Conservation (phyloP, 345 rosid genomes). For the Cardamine resedifolia region DNA sequence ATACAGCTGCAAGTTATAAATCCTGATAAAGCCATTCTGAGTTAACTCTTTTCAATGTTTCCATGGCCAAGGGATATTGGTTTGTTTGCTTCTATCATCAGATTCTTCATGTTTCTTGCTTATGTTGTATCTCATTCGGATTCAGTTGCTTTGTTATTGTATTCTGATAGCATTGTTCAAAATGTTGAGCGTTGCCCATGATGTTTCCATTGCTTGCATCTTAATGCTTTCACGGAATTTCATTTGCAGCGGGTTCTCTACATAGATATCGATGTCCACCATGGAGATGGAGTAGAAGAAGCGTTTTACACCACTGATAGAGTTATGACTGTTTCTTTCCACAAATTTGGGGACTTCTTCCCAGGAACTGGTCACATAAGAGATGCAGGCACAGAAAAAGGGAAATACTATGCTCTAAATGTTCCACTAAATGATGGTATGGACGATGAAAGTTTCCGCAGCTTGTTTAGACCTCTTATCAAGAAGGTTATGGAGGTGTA, state of each 20-base stretch:
- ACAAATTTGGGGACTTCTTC: slow-evolving; percentile 95
- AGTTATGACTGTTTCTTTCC: slow-evolving; percentile 99
- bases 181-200: neutral
- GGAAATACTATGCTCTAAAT: slow-evolving; percentile 90
- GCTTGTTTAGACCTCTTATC: slow-evolving; percentile 80
- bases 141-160: neutral
- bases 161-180: neutral
- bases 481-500: slow-evolving; percentile 94
- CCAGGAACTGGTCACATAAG: slow-evolving; percentile 94
- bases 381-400: slow-evolving; percentile 67
- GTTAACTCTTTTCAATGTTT: neutral
- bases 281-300: slow-evolving; percentile 99
- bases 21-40: neutral
- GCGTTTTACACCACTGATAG: slow-evolving; percentile 99
- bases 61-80: neutral
- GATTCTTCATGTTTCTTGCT: slow-evolving; percentile 21
- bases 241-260: slow-evolving; percentile 80
- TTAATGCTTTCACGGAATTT: slow-evolving; percentile 23
- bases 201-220: slow-evolving; percentile 4
- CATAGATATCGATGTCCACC: slow-evolving; percentile 96
- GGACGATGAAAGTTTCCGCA: slow-evolving; percentile 83
- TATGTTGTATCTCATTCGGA: neutral
- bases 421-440: slow-evolving; percentile 88
- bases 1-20: neutral
- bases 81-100: slow-evolving; percentile 3